These are phyloP conservation scores for Lipomyces sp. DNA, from an alignment of 805 yeast species.

Conservation along the genomic window DNA sequence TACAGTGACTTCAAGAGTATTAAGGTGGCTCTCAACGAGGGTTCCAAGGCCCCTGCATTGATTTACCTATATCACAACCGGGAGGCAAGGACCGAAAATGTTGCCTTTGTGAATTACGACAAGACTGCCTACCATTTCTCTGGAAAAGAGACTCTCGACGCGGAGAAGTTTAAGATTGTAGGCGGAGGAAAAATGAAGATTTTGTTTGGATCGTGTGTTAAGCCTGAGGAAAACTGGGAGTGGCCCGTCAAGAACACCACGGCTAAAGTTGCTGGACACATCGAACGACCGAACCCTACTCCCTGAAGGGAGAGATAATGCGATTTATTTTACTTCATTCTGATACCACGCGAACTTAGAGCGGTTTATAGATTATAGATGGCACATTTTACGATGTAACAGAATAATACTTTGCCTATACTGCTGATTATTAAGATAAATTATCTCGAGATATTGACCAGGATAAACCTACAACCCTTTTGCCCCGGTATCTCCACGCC, in stretches of 20 bases:
- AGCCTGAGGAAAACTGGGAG: background rate
- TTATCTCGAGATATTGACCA: too few relatives aligned
- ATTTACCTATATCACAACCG: background rate
- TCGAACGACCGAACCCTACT: background rate
- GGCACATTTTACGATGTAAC: too few relatives aligned
- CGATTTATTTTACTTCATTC: too few relatives aligned
- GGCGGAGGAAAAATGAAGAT: background rate
- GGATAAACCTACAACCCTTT: too few relatives aligned
- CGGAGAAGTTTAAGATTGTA: background rate
- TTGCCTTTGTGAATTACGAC: background rate
- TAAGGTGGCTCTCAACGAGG: background rate
- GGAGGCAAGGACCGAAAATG: background rate
- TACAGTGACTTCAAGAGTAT: background rate
- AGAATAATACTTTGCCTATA: too few relatives aligned
- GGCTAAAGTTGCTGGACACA: background rate
- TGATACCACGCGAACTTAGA: too few relatives aligned
- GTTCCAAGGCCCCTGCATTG: background rate
- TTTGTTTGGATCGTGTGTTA: background rate
- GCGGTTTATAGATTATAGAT: too few relatives aligned
- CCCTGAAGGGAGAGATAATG: too few relatives aligned
- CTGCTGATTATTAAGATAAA: too few relatives aligned
- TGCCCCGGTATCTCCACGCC: too few relatives aligned
- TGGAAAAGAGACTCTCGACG: background rate
- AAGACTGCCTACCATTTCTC: background rate
- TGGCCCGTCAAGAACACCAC: background rate